A percentile compares a stretch with the other conserved stretches of the same genome.
phyloP scores from a whole-genome alignment of 2,329 filamentous ascomycete species.

The Myriosclerotinia duriaeana region DNA sequence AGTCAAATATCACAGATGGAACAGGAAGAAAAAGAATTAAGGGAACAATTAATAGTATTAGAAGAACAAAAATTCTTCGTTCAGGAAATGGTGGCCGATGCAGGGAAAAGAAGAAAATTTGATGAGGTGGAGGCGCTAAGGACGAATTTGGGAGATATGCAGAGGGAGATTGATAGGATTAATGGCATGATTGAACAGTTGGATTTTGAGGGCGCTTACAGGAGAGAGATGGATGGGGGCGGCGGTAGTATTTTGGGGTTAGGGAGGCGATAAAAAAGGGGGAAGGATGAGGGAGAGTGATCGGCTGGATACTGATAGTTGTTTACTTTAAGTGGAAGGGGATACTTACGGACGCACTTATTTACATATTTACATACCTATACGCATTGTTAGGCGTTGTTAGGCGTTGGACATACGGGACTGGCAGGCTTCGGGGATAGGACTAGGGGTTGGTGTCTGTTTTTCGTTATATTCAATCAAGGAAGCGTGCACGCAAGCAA shows the following conservation, averaged over 20 bases:
- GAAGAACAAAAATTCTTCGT: constrained; percentile 75
- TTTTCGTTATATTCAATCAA: not conserved
- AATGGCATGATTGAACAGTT: constrained; percentile 57
- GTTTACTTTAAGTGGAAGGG: not conserved
- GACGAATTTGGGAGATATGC: constrained; percentile 65
- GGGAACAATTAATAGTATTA: constrained; percentile 65
- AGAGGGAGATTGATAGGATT: constrained; percentile 62
- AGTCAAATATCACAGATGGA: constrained; percentile 63
- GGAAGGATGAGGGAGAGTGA: not conserved
- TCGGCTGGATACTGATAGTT: not conserved
- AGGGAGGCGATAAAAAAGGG: constrained; percentile 12
- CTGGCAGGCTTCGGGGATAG: not conserved
- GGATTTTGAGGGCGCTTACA: constrained; percentile 46
- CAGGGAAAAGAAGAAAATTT: constrained; percentile 64
- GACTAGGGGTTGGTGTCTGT: not conserved
- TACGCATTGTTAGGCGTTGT: constrained; percentile 13
- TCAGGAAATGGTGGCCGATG: constrained; percentile 67
- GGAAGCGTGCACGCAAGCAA: not conserved
- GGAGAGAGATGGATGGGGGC: constrained; percentile 26
- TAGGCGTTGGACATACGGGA: constrained; percentile 10
- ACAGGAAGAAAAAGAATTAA: constrained; percentile 66
- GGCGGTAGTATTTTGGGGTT: constrained; percentile 24
- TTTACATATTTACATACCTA: not conserved
- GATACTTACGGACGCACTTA: not conserved
- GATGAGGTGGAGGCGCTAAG: constrained; percentile 66